Conservation (phyloP, 2,329 filamentous ascomycete species). For the Rhynchosporium graminicola region DNA sequence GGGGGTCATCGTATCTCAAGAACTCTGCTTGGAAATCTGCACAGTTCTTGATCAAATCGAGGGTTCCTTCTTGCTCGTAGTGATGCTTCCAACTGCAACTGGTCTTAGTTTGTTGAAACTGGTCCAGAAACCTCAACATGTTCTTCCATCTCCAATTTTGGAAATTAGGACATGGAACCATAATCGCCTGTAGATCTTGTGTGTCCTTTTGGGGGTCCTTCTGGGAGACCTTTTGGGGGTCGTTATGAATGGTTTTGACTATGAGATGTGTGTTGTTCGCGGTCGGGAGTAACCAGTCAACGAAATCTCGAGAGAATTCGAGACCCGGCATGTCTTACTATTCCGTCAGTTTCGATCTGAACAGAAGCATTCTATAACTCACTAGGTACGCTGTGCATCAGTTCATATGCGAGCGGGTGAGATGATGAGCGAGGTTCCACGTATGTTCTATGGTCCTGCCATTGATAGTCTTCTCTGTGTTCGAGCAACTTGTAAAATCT, state of each 20-base stretch:
- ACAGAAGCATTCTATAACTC: background rate
- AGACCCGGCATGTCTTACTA: background rate
- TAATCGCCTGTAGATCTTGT: background rate
- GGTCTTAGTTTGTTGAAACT: background rate
- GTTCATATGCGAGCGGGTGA: background rate
- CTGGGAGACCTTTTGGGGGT: background rate
- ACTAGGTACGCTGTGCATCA: background rate
- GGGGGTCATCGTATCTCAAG: background rate
- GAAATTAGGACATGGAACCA: background rate
- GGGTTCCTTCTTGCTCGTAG: background rate
- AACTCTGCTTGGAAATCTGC: background rate
- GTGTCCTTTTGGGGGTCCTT: background rate
- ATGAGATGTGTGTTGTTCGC: background rate
- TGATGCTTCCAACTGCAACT: background rate
- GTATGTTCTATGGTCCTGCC: background rate
- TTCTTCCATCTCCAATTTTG: background rate
- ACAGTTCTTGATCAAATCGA: background rate
- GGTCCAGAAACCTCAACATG: background rate
- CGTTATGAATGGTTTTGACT: background rate
- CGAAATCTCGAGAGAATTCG: background rate
- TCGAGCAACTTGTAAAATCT: background rate
- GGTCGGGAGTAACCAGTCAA: background rate
- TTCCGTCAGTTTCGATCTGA: background rate
- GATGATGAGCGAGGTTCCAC: background rate
- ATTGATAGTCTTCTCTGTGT: background rate